Conservation (phyloP, 2,329 filamentous ascomycete genomes). For the Exophiala calicioides region DNA sequence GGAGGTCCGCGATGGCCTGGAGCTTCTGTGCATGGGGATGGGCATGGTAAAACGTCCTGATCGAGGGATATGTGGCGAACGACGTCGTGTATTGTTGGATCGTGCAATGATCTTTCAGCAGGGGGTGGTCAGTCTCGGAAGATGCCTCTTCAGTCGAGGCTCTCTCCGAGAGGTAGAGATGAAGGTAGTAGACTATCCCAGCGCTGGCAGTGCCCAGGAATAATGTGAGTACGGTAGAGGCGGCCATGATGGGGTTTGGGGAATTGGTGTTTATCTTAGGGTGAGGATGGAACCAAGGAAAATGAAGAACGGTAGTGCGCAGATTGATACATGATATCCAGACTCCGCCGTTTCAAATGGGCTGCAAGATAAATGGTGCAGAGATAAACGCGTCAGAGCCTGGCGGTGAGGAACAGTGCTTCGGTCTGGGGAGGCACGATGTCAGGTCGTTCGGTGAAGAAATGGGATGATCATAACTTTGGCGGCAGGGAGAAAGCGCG, state of each 20-base stretch:
- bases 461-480: slow-evolving; percentile 2
- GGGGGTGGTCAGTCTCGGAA: slow-evolving; percentile 66
- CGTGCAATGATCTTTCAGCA: slow-evolving; percentile 75
- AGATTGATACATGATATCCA: neutral
- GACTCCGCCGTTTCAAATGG: too few relatives aligned
- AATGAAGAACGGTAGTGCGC: too few relatives aligned
- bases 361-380: too few relatives aligned
- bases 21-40: slow-evolving; percentile 83
- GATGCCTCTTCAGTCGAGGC: neutral
- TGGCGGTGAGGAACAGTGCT: neutral
- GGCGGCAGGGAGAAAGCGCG: slow-evolving; percentile 5
- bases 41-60: slow-evolving; percentile 80
- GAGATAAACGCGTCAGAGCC: too few relatives aligned
- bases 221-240: slow-evolving; percentile 9
- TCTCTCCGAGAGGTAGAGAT: slow-evolving; percentile 7
- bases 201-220: too few relatives aligned
- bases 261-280: too few relatives aligned
- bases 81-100: slow-evolving; percentile 72
- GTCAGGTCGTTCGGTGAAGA: slow-evolving; percentile 6
- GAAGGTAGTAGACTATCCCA: too few relatives aligned
- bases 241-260: too few relatives aligned
- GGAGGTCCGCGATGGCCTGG: slow-evolving; percentile 69
- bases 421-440: slow-evolving; percentile 4
- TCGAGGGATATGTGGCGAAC: slow-evolving; percentile 67
- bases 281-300: too few relatives aligned